Evolutionary conservation across 148 eudicot species (phyloP).

Genomic region (Rhododendron griersonianum): DNA sequence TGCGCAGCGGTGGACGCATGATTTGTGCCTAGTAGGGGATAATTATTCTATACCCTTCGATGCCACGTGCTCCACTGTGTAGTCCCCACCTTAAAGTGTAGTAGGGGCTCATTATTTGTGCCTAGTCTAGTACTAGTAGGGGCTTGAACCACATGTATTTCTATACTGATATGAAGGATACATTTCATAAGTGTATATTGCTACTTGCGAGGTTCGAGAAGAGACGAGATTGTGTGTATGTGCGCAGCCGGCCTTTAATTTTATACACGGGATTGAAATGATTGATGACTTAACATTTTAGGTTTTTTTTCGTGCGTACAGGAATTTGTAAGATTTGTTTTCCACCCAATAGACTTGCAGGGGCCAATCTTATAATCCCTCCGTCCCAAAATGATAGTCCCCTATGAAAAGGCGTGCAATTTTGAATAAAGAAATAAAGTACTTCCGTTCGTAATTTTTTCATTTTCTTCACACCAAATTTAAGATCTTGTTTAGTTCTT

Average conservation of each 20-base stretch:
- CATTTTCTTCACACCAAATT: no score
- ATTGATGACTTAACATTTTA: not conserved
- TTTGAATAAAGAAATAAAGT: no score
- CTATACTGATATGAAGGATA: not conserved
- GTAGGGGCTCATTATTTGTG: not conserved
- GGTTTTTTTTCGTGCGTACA: not conserved
- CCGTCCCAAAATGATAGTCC: no score
- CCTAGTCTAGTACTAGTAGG: not conserved
- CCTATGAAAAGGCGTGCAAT: no score
- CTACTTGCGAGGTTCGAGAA: not conserved
- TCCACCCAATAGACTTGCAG: no score
- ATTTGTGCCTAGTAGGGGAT: not conserved
- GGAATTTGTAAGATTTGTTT: no score
- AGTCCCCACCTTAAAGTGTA: no score
- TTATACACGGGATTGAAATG: not conserved
- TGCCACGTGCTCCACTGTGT: no score
- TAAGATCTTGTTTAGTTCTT: no score
- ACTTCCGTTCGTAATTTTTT: no score
- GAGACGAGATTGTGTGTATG: not conserved
- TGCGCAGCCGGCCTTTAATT: not conserved
- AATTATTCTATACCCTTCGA: no score
- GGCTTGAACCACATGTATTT: not conserved
- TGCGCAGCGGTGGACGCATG: not conserved
- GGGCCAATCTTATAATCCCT: no score
- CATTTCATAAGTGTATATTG: not conserved